Conservation (phyloP, 2,329 filamentous ascomycete species). For the Drechslerella dactyloides region DNA sequence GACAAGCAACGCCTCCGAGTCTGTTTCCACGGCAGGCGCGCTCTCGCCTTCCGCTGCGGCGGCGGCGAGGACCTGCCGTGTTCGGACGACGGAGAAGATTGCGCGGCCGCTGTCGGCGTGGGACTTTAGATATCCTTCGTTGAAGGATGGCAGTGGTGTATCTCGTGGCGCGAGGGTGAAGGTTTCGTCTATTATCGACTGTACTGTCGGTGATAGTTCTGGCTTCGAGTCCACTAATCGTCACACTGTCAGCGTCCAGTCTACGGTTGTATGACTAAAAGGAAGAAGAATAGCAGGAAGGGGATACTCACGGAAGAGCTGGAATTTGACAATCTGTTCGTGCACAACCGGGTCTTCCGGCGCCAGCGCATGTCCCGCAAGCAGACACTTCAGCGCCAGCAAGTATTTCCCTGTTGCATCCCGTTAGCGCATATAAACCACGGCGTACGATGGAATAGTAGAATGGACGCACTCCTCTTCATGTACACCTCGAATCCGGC, state of each 20-base stretch:
- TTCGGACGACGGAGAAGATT: slow-evolving; percentile 64
- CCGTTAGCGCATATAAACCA: slow-evolving; percentile 50
- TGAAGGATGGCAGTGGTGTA: slow-evolving; percentile 69
- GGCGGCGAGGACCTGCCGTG: slow-evolving; percentile 13
- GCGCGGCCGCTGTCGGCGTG: slow-evolving; percentile 58
- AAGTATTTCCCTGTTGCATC: slow-evolving; percentile 75
- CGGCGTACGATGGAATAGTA: slow-evolving; percentile 36
- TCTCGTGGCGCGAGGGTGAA: slow-evolving; percentile 72
- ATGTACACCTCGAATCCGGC: slow-evolving; percentile 90
- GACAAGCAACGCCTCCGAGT: slow-evolving; percentile 67
- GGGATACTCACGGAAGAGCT: slow-evolving; percentile 55
- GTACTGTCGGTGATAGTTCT: slow-evolving; percentile 32
- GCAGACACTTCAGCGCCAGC: slow-evolving; percentile 83
- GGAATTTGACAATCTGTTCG: slow-evolving; percentile 75
- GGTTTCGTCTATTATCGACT: slow-evolving; percentile 60
- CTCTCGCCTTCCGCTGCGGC: slow-evolving; percentile 14
- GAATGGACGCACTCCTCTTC: slow-evolving; percentile 70
- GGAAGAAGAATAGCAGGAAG: slow-evolving; percentile 17
- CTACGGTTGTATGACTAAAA: no score
- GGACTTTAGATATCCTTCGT: slow-evolving; percentile 59
- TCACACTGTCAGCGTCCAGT: background rate
- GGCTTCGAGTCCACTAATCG: slow-evolving; percentile 54
- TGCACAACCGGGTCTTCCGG: slow-evolving; percentile 74
- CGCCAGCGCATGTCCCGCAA: slow-evolving; percentile 73
- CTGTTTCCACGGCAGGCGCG: slow-evolving; percentile 34